A percentile compares a stretch with the other conserved stretches of the same genome.
These are phyloP conservation scores for Cyphellophora europaea DNA, from an alignment of 2,329 filamentous ascomycete genomes.

Conservation along the genomic window DNA sequence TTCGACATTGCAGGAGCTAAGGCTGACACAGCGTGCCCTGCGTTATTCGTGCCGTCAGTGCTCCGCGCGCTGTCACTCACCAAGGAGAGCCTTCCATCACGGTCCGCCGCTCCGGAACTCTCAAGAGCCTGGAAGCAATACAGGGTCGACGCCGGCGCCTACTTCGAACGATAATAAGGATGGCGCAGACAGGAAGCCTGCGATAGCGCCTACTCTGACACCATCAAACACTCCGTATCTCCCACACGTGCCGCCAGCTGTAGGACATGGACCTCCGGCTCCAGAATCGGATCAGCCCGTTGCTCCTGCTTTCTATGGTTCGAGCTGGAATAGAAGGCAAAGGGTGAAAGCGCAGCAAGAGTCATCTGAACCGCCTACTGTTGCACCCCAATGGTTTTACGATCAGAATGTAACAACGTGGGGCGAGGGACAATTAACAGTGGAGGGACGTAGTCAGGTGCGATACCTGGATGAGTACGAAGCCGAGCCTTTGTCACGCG, in stretches of 20 bases:
- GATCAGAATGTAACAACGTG: constrained; percentile 11
- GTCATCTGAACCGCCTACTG: constrained; percentile 3
- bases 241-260: no score
- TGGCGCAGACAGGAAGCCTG: neutral
- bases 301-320: neutral
- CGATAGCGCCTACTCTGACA: no score
- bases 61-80: constrained; percentile 8
- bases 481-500: no score
- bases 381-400: constrained; percentile 14
- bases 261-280: no score
- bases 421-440: constrained; percentile 5
- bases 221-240: no score
- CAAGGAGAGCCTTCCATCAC: constrained; percentile 9
- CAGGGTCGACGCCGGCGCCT: no score
- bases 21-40: constrained; percentile 13
- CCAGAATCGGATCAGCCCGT: no score
- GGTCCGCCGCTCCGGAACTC: constrained; percentile 6
- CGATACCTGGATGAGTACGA: no score
- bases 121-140: constrained; percentile 8
- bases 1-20: constrained; percentile 17
- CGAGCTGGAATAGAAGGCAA: neutral
- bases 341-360: constrained; percentile 4
- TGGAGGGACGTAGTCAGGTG: no score
- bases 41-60: constrained; percentile 11
- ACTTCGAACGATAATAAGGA: no score